Evolutionary conservation across 805 yeast species (phyloP).

Genomic region (Ogataea naganishii): DNA sequence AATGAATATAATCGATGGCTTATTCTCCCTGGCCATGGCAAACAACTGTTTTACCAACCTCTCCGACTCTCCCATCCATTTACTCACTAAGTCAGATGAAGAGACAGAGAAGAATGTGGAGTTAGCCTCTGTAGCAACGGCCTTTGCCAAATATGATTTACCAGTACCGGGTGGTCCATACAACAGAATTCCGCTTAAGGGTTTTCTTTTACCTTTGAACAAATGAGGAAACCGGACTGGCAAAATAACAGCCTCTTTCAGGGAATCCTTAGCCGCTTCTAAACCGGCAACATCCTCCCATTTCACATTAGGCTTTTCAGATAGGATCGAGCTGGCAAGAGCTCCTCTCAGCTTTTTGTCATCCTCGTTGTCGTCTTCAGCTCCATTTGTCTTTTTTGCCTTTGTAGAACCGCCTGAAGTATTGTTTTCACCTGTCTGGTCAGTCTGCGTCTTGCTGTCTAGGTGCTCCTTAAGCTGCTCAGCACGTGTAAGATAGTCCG

Average conservation of each 20-base stretch:
- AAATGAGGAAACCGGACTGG: slow-evolving; percentile 96
- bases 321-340: slow-evolving; percentile 79
- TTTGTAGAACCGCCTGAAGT: slow-evolving; percentile 51
- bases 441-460: slow-evolving; percentile 45
- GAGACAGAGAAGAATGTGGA: slow-evolving; percentile 94
- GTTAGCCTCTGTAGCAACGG: slow-evolving; percentile 97
- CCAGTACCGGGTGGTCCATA: slow-evolving; percentile 98
- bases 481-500: slow-evolving; percentile 87
- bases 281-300: slow-evolving; percentile 97
- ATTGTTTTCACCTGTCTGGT: slow-evolving; percentile 41
- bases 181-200: slow-evolving; percentile 80
- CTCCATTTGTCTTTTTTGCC: slow-evolving; percentile 34
- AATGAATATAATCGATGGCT: slow-evolving; percentile 91
- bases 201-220: slow-evolving; percentile 90
- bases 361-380: slow-evolving; percentile 66
- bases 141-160: slow-evolving; percentile 93
- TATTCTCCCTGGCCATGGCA: slow-evolving; percentile 92
- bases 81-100: slow-evolving; percentile 92
- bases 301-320: slow-evolving; percentile 85
- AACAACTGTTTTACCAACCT: slow-evolving; percentile 91
- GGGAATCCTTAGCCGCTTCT: slow-evolving; percentile 90
- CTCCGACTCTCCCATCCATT: slow-evolving; percentile 99
- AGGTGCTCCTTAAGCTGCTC: slow-evolving; percentile 88
- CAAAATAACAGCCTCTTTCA: slow-evolving; percentile 93
- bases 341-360: slow-evolving; percentile 88